Percentiles rank a stretch among this genome's conserved stretches.
These are phyloP conservation scores for Candida namnaoensis DNA, from an alignment of 805 yeast species.

Conservation along the genomic window DNA sequence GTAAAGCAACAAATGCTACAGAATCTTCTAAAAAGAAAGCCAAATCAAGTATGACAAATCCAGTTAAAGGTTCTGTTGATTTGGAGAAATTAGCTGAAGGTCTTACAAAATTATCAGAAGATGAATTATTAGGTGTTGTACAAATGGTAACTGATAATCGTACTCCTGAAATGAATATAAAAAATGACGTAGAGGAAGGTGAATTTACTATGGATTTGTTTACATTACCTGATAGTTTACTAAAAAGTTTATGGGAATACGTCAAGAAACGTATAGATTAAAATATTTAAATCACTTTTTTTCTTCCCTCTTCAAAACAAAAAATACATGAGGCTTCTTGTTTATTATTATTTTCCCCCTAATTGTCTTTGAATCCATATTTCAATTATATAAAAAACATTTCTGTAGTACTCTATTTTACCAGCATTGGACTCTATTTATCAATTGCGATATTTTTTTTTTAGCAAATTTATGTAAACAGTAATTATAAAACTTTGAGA, in stretches of 20 bases:
- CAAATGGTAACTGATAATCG: constrained; percentile 97
- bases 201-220: constrained; percentile 95
- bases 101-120: constrained; percentile 80
- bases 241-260: constrained; percentile 92
- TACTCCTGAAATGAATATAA: constrained; percentile 90
- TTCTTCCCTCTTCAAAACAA: no score
- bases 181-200: constrained; percentile 93
- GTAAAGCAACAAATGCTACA: constrained; percentile 20
- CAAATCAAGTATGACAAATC: constrained; percentile 19
- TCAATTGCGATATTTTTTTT: no score
- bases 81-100: constrained; percentile 87
- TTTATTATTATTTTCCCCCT: no score
- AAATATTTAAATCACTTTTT: no score
- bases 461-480: no score
- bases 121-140: constrained; percentile 87
- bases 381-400: no score
- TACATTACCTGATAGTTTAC: constrained; percentile 83
- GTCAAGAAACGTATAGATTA: constrained; percentile 59
- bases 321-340: no score
- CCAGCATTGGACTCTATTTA: no score
- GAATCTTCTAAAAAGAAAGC: constrained; percentile 18
- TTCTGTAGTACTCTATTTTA: no score
- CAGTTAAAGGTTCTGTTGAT: constrained; percentile 73
- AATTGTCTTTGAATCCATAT: no score
- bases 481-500: no score